Evolutionary conservation across 768 basidiomycete species (phyloP), one percentile per base, ranked within the genome.

Genomic region (Boletus rubescentipes): DNA sequence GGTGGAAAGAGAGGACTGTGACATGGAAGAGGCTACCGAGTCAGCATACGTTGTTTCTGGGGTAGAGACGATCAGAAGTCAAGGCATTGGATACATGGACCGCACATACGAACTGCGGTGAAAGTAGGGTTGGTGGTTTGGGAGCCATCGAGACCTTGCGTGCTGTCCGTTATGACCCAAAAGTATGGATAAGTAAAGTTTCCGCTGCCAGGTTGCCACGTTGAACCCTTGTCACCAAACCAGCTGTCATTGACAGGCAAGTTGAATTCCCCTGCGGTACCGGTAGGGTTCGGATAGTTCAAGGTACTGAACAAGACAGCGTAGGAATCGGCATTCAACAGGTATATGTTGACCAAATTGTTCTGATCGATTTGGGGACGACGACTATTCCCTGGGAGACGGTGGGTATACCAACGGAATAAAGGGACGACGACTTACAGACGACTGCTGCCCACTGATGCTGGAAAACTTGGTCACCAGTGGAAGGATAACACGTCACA

Each of bases 21-120:
- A 75, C 55, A 84, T 76, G 15, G 87, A 81, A 5, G 86, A 71
- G 21, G 78, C 67, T 12, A 91, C 82, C 5, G 82, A 83, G 65
- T 89, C 85, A 29, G 86, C 81, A 55, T 80, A 81, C 4, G 87
- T 86, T n/a, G 89, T 90, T 77, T 91, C 88, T 90, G 58, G n/a
- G 29, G 20, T 12, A 41, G 31, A 49, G 31, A 46, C 42, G 30
- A 29, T 58, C 53, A 63, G 54, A 44, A 57, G 20, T 9, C 32
- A 43, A n/a, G 43, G 15, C 4, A 31, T 42, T 49, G 35, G 39
- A n/a, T 26, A 39, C n/a, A 36, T 45, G 15, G 40, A 48, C 2
- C n/a, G 21, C 39, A 90, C 89, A 73, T 69, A 91, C 89, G 93
- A 51, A 94, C 75, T 51, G 88, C 93, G 20, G 72, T 75, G 71